Conservation (phyloP, 495 filamentous ascomycete genomes). For the Penicillium bovifimosum region DNA sequence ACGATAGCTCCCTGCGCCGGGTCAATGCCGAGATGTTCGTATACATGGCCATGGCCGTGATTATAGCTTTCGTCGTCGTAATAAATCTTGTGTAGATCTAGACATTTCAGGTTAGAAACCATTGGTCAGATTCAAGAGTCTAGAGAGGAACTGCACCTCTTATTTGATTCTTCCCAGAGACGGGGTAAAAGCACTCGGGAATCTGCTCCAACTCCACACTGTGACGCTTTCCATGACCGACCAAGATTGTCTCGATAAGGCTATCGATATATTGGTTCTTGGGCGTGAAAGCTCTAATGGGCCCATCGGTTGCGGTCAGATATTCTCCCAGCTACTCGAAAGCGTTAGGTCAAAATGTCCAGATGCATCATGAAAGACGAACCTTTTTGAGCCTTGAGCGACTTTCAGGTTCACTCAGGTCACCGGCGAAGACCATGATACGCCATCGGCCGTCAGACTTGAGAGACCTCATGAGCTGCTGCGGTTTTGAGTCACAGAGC, state of each 20-base stretch:
- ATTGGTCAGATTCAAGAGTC: not conserved
- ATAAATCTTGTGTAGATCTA: slow-evolving; percentile 59
- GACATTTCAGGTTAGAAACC: not conserved
- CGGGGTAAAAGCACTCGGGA: slow-evolving; percentile 53
- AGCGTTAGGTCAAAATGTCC: not conserved
- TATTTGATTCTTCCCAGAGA: slow-evolving; percentile 54
- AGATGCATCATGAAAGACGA: slow-evolving; percentile 10
- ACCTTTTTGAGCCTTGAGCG: slow-evolving; percentile 39
- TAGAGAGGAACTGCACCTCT: slow-evolving; percentile 41
- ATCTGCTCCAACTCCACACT: slow-evolving; percentile 55
- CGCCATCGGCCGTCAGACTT: slow-evolving; percentile 58
- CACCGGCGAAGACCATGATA: slow-evolving; percentile 50
- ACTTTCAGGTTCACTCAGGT: slow-evolving; percentile 42
- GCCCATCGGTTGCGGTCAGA: slow-evolving; percentile 29
- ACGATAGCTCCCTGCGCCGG: slow-evolving; percentile 49
- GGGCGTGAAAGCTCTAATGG: slow-evolving; percentile 43
- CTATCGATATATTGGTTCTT: slow-evolving; percentile 44
- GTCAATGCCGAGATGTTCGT: slow-evolving; percentile 55
- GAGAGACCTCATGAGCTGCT: slow-evolving; percentile 45
- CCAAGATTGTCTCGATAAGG: slow-evolving; percentile 55
- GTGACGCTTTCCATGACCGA: slow-evolving; percentile 49
- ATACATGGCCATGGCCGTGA: slow-evolving; percentile 57
- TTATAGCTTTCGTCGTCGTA: slow-evolving; percentile 65
- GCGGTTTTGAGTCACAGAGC: slow-evolving; percentile 54
- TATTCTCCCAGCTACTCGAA: slow-evolving; percentile 32